Conservation (phyloP, 305 asterid species). For the Fraxinus albicans region DNA sequence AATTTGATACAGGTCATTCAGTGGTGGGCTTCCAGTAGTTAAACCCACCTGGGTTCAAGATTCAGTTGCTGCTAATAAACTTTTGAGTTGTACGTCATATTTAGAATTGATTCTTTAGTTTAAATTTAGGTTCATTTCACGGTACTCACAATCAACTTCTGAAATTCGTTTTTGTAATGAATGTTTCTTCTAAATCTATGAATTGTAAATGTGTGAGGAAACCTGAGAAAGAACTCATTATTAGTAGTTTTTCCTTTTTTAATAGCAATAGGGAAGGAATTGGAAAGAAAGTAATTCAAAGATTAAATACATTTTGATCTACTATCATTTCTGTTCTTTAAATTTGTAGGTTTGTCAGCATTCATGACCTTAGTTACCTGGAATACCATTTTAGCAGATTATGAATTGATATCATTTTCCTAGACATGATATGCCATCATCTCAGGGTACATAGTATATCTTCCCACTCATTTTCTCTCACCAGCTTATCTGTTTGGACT, state of each 20-base stretch:
- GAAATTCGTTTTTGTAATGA: background rate
- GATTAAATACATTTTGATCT: background rate
- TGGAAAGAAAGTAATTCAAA: background rate
- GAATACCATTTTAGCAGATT: background rate
- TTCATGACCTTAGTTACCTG: background rate
- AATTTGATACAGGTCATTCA: conserved; percentile 67
- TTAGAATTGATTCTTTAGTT: background rate
- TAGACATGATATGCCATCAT: background rate
- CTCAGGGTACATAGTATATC: background rate
- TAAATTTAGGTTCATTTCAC: background rate
- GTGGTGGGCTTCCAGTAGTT: conserved; percentile 95
- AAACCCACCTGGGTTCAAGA: conserved; percentile 94
- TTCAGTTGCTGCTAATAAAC: conserved; percentile 79
- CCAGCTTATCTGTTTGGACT: background rate
- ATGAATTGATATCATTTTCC: background rate
- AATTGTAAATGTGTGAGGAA: background rate
- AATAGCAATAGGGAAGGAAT: background rate
- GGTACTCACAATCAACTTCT: background rate
- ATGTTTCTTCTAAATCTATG: background rate
- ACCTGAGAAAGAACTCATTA: background rate
- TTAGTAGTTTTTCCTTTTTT: background rate
- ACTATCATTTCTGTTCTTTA: background rate
- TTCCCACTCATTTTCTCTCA: background rate
- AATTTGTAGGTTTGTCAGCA: background rate
- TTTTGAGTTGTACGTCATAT: conserved; percentile 73